These are phyloP conservation scores for Thraustotheca clavata DNA, from an alignment of 352 stramenopile genomes.

Conservation along the genomic window DNA sequence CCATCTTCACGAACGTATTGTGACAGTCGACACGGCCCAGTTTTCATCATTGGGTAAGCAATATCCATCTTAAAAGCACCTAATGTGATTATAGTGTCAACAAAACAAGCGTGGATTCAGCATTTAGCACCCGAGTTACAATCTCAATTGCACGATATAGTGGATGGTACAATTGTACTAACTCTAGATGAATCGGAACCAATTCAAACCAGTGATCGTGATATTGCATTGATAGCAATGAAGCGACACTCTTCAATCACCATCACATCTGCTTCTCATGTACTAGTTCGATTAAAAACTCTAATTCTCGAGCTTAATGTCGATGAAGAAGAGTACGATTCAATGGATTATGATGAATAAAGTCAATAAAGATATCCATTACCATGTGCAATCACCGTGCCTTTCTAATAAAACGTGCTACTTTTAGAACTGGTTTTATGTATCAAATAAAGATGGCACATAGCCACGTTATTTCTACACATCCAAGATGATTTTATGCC, in stretches of 20 bases:
- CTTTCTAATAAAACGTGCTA: too few species aligned
- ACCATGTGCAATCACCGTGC: too few species aligned
- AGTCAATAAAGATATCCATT: too few species aligned
- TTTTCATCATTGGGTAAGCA: conserved; percentile 38
- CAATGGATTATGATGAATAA: conserved; percentile 62
- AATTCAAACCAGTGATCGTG: conserved; percentile 57
- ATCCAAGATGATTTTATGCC: too few species aligned
- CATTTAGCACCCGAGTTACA: conserved; percentile 50
- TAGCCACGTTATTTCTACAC: too few species aligned
- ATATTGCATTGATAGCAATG: conserved; percentile 48
- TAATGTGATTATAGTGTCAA: conserved; percentile 25
- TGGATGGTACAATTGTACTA: conserved; percentile 52
- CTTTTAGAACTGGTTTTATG: too few species aligned
- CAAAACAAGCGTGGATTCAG: conserved; percentile 70
- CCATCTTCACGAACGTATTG: conserved; percentile 36
- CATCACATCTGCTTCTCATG: conserved; percentile 44
- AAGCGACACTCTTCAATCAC: conserved; percentile 78
- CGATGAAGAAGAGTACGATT: conserved; percentile 45
- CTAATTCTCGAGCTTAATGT: conserved; percentile 62
- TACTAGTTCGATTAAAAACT: conserved; percentile 60
- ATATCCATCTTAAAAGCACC: not conserved
- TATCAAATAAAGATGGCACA: too few species aligned
- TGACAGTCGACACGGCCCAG: conserved; percentile 41
- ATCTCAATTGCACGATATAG: conserved; percentile 38
- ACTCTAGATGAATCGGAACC: conserved; percentile 77